A percentile compares a stretch with the other conserved stretches of the same genome.
These are phyloP conservation scores for Backusella morwellensis DNA, from an alignment of 192 early-diverging fungal genomes.

Conservation along the genomic window DNA sequence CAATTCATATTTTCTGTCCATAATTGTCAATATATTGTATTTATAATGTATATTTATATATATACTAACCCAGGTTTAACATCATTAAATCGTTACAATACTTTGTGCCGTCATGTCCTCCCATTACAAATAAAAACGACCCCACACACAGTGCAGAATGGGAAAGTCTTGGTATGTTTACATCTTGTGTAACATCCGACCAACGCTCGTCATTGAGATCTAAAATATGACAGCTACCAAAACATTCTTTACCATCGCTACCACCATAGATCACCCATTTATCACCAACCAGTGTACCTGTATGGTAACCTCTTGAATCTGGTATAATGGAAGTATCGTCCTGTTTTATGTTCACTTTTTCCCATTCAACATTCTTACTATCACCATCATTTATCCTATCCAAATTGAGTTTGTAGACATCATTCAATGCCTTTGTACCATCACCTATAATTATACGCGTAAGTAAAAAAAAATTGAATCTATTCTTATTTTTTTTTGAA, in stretches of 20 bases:
- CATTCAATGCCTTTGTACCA: slow-evolving; percentile 76
- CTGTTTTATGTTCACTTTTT: background rate
- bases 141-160: slow-evolving; percentile 83
- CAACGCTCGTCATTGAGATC: slow-evolving; percentile 60
- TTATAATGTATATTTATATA: background rate
- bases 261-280: slow-evolving; percentile 84
- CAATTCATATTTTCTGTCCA: slow-evolving; percentile 69
- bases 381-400: background rate
- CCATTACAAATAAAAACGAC: slow-evolving; percentile 84
- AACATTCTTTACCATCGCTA: slow-evolving; percentile 81
- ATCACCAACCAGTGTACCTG: slow-evolving; percentile 72
- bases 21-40: background rate
- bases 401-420: slow-evolving; percentile 64
- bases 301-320: slow-evolving; percentile 81
- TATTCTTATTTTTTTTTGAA: no score
- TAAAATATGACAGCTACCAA: slow-evolving; percentile 58
- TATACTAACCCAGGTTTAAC: slow-evolving; percentile 65
- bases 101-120: slow-evolving; percentile 79
- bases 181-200: slow-evolving; percentile 58
- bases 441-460: slow-evolving; percentile 44
- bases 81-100: slow-evolving; percentile 79
- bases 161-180: slow-evolving; percentile 65
- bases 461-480: no score
- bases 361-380: background rate
- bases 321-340: slow-evolving; percentile 44